phyloP scores from a whole-genome alignment of 805 yeast species.

The Pichia gijzeniarum region DNA sequence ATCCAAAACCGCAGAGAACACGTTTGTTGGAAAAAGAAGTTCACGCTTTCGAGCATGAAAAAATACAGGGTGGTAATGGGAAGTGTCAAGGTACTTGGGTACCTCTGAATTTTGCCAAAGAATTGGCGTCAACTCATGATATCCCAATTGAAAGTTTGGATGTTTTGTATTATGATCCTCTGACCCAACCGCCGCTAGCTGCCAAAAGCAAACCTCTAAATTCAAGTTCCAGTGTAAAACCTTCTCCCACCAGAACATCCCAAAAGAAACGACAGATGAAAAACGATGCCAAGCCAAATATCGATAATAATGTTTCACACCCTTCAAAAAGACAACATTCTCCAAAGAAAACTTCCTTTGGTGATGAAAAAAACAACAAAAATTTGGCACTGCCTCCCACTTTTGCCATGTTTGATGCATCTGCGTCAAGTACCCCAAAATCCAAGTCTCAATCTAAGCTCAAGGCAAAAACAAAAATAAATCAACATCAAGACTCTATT shows the following conservation, averaged over 20 bases:
- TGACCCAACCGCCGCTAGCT: conserved; percentile 38
- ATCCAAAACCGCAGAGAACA: conserved; percentile 74
- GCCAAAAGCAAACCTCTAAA: conserved; percentile 18
- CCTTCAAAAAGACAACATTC: conserved; percentile 1
- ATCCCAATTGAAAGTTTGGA: conserved; percentile 46
- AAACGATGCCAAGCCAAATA: not conserved
- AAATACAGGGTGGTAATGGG: conserved; percentile 82
- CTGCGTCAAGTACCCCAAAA: no score
- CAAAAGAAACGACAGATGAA: conserved; percentile 12
- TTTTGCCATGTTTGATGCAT: conserved; percentile 12
- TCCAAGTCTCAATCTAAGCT: not conserved
- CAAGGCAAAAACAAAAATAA: not conserved
- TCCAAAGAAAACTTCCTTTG: not conserved
- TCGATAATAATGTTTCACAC: not conserved
- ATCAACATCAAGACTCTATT: no score
- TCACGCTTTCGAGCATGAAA: conserved; percentile 58
- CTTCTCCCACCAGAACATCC: not conserved
- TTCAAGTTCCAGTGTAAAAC: not conserved
- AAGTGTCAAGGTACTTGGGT: conserved; percentile 86
- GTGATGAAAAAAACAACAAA: not conserved
- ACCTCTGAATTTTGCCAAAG: conserved; percentile 59
- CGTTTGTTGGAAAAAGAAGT: conserved; percentile 71
- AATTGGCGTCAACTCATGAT: conserved; percentile 46
- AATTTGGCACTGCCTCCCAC: conserved; percentile 13
- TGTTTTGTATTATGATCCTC: conserved; percentile 49